These are phyloP conservation scores for Pseudogymnoascus sp. DNA, from an alignment of 2,329 filamentous ascomycete genomes.

Conservation along the genomic window DNA sequence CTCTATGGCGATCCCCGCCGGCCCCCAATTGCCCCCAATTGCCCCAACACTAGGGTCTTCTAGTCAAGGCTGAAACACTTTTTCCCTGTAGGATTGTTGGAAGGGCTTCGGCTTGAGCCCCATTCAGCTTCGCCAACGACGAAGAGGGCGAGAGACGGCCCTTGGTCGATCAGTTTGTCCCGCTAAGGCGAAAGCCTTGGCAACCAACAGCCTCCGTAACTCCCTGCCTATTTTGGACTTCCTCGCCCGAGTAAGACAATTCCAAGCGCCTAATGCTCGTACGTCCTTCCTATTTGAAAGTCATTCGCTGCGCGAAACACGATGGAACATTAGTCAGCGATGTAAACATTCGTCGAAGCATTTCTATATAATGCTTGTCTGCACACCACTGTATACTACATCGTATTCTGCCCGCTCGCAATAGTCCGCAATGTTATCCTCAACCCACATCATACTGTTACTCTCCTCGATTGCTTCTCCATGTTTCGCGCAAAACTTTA, in stretches of 20 bases:
- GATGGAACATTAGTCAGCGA: neutral
- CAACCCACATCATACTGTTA: neutral
- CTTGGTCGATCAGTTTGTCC: neutral
- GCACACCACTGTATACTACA: neutral
- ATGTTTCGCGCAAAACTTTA: neutral
- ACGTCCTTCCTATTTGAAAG: neutral
- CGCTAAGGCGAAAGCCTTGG: neutral
- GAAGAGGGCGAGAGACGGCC: neutral
- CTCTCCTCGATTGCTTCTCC: neutral
- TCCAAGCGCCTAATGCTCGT: neutral
- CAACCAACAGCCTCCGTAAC: neutral
- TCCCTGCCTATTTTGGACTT: neutral
- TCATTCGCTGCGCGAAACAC: neutral
- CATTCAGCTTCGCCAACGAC: neutral
- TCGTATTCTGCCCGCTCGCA: neutral
- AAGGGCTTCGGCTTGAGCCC: neutral
- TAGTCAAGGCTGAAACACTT: neutral
- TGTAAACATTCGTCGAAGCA: neutral
- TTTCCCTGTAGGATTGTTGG: neutral
- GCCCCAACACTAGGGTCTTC: neutral
- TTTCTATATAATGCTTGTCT: conserved; percentile 1
- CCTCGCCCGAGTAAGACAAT: neutral
- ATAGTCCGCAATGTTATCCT: neutral
- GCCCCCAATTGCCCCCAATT: neutral
- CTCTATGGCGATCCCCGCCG: neutral